Evolutionary conservation across 805 yeast species (phyloP).

Genomic region (Wickerhamiella bombiphila): DNA sequence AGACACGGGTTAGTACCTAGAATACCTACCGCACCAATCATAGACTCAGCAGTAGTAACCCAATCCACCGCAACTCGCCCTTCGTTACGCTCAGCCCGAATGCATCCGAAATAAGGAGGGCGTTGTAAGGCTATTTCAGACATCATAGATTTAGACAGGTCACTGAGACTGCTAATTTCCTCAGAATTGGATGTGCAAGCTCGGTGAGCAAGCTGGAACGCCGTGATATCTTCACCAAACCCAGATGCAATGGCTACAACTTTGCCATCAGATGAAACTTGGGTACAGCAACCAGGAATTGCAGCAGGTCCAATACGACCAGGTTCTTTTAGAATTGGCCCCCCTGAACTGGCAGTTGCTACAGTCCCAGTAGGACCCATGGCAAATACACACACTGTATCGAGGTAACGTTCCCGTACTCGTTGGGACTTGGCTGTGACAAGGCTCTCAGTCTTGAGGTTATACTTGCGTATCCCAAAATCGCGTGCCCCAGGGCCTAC

Average conservation of each 20-base stretch:
- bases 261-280: constrained; percentile 3
- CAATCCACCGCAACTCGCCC: constrained; percentile 10
- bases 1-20: not conserved
- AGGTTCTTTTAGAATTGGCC: constrained; percentile 23
- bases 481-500: constrained; percentile 24
- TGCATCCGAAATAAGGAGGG: constrained; percentile 8
- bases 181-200: constrained; percentile 1
- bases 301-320: constrained; percentile 33
- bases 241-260: constrained; percentile 24
- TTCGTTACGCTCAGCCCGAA: constrained; percentile 3
- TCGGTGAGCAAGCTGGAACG: constrained; percentile 18
- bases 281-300: constrained; percentile 26
- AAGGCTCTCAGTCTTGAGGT: not conserved
- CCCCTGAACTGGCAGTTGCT: constrained; percentile 29
- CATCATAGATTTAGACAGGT: constrained; percentile 2
- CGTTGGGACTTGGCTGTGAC: constrained; percentile 1
- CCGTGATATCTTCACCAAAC: constrained; percentile 28
- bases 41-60: constrained; percentile 14
- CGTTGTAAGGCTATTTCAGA: constrained; percentile 1
- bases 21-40: constrained; percentile 9
- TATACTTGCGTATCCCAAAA: constrained; percentile 6
- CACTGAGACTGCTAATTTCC: not conserved
- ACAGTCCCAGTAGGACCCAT: constrained; percentile 16
- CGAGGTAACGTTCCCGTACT: constrained; percentile 14
- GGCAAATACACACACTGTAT: constrained; percentile 29